These are phyloP conservation scores for Candida tibetensis DNA, from an alignment of 805 yeast species.

Conservation along the genomic window DNA sequence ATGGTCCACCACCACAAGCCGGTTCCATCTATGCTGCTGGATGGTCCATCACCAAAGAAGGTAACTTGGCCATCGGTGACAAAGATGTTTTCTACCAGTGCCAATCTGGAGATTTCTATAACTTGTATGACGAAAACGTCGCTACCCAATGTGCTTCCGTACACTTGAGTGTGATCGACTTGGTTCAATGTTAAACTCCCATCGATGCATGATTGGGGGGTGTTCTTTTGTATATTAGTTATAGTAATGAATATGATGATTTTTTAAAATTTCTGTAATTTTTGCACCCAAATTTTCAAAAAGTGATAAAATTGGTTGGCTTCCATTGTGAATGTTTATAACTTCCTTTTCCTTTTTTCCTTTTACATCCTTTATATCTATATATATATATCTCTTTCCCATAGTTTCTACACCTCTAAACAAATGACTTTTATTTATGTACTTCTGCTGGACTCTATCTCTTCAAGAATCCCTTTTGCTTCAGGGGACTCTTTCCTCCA, in stretches of 20 bases:
- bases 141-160: constrained; percentile 56
- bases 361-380: no score
- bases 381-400: no score
- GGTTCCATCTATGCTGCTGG: constrained; percentile 32
- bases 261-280: not conserved
- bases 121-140: constrained; percentile 64
- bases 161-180: constrained; percentile 55
- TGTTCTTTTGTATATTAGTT: constrained; percentile 1
- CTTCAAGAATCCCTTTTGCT: constrained; percentile 32
- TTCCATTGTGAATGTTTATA: no score
- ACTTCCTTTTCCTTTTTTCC: no score
- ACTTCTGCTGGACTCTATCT: no score
- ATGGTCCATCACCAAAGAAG: constrained; percentile 42
- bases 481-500: constrained; percentile 14
- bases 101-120: constrained; percentile 73
- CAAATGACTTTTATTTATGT: no score
- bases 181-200: constrained; percentile 47
- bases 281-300: not conserved
- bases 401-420: no score
- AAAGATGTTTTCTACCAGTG: constrained; percentile 67
- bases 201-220: constrained; percentile 1
- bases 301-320: no score
- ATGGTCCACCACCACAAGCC: constrained; percentile 79
- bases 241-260: not conserved
- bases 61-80: constrained; percentile 62